Base-by-base conservation (phyloP, 768 basidiomycete species). In the Kwoniella mangroviensis region DNA sequence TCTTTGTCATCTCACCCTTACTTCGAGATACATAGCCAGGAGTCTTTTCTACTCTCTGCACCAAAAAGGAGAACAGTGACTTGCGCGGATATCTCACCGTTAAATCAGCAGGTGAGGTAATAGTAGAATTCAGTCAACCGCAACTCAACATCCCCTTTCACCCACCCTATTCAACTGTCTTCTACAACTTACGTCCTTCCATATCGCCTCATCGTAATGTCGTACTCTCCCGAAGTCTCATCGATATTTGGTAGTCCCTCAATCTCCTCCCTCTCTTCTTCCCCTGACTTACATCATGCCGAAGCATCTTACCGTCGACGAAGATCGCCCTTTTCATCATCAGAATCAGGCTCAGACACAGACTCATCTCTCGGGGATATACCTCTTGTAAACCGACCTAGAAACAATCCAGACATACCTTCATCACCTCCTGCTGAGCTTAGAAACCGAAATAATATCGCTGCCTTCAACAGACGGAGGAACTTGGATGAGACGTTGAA, bases 401-500 rank as follows among this genome's bases (percentile, higher is more conserved):
- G 34, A 34, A 34, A 34, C 6, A 6, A 34, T 34, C 34, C 34
- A 7, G 34, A 34, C 34, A 34, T 34, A 34, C 34, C 34, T 49
- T 49, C 45, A 10, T 1, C 45, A 19, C 45, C 45, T 17, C 45
- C 15, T 49, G 45, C 45, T 6, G 45, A 17, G 3, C 45, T 12
- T 19, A 49, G 43, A 45, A 45, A 12, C 17, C 4, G 17, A 13
- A 45, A 45, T 4, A 6, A 45, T 45, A 45, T 12, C 2, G 43
- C 13, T 45, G 43, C 17, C 12, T 2, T 0, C 15, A 57, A 26
- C 19, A 49, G 45, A 49, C 55, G 65, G 40, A 58, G 56, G 11
- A 52, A 57, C 6, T 21, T 58, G 26, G 42, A 55, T 6, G 65
- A 65, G 9, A n/a, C 45, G 21, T 40, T 67, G 41, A 21, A 45